Percentiles rank a stretch among this genome's conserved stretches.
These are phyloP conservation scores for Pyrus hybrid DNA, from an alignment of 331 rosid species.

Conservation along the genomic window DNA sequence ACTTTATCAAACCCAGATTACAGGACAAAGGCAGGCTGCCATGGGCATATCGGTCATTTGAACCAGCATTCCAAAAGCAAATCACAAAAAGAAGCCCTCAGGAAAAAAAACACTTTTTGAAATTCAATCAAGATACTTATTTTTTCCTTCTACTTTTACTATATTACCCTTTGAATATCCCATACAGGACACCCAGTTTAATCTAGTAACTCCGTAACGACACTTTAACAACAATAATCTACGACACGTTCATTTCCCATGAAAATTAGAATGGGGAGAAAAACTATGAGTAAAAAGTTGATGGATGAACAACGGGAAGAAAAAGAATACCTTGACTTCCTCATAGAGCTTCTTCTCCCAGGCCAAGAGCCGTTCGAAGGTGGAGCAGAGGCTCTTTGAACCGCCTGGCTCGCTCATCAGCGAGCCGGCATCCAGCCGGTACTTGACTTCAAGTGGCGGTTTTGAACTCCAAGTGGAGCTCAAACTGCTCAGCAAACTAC, in stretches of 20 bases:
- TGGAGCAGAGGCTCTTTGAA: conserved; percentile 73
- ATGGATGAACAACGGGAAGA: not conserved
- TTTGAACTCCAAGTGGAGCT: conserved; percentile 97
- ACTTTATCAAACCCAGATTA: not conserved
- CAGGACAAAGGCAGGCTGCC: not conserved
- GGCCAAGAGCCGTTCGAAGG: conserved; percentile 85
- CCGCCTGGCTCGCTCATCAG: conserved; percentile 49
- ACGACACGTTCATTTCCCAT: not conserved
- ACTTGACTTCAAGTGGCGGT: conserved; percentile 87
- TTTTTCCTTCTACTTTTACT: too few relatives aligned
- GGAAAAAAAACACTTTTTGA: not conserved
- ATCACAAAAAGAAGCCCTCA: conserved; percentile 10
- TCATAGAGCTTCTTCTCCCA: conserved; percentile 98
- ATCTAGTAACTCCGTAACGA: too few relatives aligned
- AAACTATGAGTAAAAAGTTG: not conserved
- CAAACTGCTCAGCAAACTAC: conserved; percentile 67
- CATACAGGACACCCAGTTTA: too few relatives aligned
- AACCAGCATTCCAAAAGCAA: conserved; percentile 14
- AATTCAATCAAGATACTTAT: not conserved
- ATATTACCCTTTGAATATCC: too few relatives aligned
- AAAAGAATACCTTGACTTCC: conserved; percentile 71
- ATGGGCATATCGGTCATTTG: conserved; percentile 27
- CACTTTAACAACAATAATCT: too few relatives aligned
- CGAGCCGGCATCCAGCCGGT: conserved; percentile 58
- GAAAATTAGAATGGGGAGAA: not conserved